Evolutionary conservation across 1,139 yeast species (phyloP).

Genomic region (Saccharomyces hybrid): DNA sequence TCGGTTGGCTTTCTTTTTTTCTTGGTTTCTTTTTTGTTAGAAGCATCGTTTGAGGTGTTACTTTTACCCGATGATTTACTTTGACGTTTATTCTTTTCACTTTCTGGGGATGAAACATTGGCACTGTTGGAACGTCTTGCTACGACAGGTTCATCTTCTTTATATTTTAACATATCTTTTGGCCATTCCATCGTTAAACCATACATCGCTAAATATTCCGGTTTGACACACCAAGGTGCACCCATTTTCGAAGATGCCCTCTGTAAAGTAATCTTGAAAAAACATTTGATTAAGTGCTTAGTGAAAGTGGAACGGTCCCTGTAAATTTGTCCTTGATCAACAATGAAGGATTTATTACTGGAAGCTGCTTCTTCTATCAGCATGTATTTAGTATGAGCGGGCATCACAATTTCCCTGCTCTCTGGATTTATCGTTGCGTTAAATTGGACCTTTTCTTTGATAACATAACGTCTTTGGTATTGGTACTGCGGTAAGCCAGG

Average conservation of each 20-base stretch:
- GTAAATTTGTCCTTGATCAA: constrained; percentile 64
- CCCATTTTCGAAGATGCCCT: constrained; percentile 74
- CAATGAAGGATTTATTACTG: constrained; percentile 55
- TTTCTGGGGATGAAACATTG: constrained; percentile 1
- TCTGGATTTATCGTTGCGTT: constrained; percentile 35
- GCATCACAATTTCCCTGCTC: constrained; percentile 41
- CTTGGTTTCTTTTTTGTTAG: constrained; percentile 6
- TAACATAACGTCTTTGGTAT: constrained; percentile 34
- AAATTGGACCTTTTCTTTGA: constrained; percentile 54
- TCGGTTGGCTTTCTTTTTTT: constrained; percentile 10
- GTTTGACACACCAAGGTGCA: constrained; percentile 95
- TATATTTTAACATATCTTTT: constrained; percentile 24
- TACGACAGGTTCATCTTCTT: constrained; percentile 33
- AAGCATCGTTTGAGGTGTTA: constrained; percentile 5
- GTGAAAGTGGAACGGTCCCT: constrained; percentile 86
- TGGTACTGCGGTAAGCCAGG: constrained; percentile 4
- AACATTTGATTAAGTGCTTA: constrained; percentile 82
- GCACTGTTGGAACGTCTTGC: constrained; percentile 15
- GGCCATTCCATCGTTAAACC: constrained; percentile 36
- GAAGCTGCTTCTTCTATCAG: constrained; percentile 43
- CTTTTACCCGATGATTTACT: constrained; percentile 6
- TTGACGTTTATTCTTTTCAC: constrained; percentile 4
- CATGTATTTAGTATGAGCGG: constrained; percentile 63
- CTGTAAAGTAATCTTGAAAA: constrained; percentile 74
- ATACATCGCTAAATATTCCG: constrained; percentile 42